phyloP scores from a whole-genome alignment of 345 rosid genomes.

The Cardiospermum halicacabum region DNA sequence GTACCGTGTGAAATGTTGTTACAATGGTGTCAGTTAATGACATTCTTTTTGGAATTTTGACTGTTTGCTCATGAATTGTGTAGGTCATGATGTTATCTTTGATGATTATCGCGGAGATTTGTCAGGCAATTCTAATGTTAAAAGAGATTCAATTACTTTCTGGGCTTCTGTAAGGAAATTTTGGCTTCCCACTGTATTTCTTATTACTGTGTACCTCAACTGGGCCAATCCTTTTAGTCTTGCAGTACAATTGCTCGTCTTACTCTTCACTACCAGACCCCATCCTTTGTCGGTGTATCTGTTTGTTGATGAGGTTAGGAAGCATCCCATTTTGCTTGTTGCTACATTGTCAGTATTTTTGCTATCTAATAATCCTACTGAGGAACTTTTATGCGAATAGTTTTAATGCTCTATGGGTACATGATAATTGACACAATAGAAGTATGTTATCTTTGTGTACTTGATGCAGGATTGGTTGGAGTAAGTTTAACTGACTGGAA shows the following conservation, averaged over 20 bases:
- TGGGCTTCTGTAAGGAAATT: slow-evolving; percentile 33
- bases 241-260: slow-evolving; percentile 23
- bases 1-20: neutral
- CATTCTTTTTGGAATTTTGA: neutral
- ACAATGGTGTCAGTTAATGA: neutral
- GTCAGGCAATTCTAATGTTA: slow-evolving; percentile 16
- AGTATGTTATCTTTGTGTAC: too few relatives aligned
- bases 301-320: slow-evolving; percentile 41
- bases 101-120: slow-evolving; percentile 20
- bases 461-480: neutral
- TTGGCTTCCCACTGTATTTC: slow-evolving; percentile 39
- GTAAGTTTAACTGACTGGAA: neutral
- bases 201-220: slow-evolving; percentile 33
- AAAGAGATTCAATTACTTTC: slow-evolving; percentile 21
- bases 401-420: too few relatives aligned
- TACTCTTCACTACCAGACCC: slow-evolving; percentile 46
- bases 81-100: slow-evolving; percentile 30
- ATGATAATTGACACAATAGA: too few relatives aligned
- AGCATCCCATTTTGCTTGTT: neutral
- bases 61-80: too few relatives aligned
- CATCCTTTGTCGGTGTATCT: slow-evolving; percentile 47
- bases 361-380: neutral
- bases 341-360: neutral
- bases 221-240: slow-evolving; percentile 36
- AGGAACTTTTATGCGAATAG: neutral